Evolutionary conservation across 2,329 filamentous ascomycete genomes (phyloP).

Genomic region (Coniochaeta sp.): DNA sequence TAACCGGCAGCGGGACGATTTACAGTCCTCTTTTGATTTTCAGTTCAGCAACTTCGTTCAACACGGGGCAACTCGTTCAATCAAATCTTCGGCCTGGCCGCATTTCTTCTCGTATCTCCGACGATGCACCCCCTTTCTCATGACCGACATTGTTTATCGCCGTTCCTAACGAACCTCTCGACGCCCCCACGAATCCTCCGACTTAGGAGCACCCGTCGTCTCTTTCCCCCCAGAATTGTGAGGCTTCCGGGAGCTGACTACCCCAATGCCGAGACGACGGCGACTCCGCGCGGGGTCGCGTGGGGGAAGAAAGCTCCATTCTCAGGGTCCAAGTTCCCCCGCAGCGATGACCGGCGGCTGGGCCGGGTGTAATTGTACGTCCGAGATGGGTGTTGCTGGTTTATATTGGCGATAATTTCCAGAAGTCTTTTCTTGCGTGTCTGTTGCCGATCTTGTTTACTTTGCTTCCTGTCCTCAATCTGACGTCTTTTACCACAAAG

Average conservation of each 20-base stretch:
- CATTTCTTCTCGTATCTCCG: no score
- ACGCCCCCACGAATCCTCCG: no score
- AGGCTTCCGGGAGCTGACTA: neutral
- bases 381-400: neutral
- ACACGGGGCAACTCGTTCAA: neutral
- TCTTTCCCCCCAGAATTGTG: neutral
- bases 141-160: no score
- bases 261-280: slow-evolving; percentile 2
- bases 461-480: no score
- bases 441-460: no score
- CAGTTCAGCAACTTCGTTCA: neutral
- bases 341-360: neutral
- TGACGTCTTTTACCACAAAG: no score
- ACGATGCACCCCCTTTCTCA: no score
- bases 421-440: no score
- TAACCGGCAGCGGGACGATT: neutral
- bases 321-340: slow-evolving; percentile 3
- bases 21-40: neutral
- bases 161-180: no score
- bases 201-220: neutral
- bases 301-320: neutral
- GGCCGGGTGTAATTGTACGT: slow-evolving; percentile 1
- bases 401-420: neutral
- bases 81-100: neutral
- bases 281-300: neutral